Percentiles rank a stretch among this genome's conserved stretches.
Evolutionary conservation across 1,284 basidiomycete genomes (phyloP).

Genomic region (Ustilago sp.): DNA sequence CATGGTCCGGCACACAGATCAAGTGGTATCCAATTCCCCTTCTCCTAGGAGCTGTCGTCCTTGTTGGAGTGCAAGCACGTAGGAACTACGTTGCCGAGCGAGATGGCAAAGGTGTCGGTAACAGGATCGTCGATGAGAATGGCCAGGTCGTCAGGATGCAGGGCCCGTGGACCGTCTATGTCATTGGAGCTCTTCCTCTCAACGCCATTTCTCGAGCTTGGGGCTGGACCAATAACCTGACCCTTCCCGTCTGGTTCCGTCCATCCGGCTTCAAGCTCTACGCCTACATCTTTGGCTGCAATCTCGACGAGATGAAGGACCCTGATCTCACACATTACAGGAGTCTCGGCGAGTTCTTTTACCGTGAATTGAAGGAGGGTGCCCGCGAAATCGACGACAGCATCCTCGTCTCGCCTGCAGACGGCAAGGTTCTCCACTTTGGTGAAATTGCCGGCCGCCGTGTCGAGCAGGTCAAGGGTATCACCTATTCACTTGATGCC

Average conservation of each 20-base stretch:
- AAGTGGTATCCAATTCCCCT: slow-evolving; percentile 96
- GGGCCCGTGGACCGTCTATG: slow-evolving; percentile 97
- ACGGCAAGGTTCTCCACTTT: slow-evolving; percentile 91
- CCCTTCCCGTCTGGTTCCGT: slow-evolving; percentile 90
- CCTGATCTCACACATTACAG: slow-evolving; percentile 82
- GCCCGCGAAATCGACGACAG: slow-evolving; percentile 82
- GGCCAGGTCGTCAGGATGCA: slow-evolving; percentile 76
- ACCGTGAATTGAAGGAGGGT: slow-evolving; percentile 85
- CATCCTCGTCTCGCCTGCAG: slow-evolving; percentile 88
- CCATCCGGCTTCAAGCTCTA: slow-evolving; percentile 89
- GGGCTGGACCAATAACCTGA: slow-evolving; percentile 88
- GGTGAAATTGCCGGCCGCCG: slow-evolving; percentile 83
- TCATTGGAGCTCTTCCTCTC: slow-evolving; percentile 92
- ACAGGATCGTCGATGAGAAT: slow-evolving; percentile 75
- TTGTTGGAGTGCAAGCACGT: slow-evolving; percentile 75
- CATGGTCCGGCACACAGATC: slow-evolving; percentile 88
- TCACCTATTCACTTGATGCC: slow-evolving; percentile 94
- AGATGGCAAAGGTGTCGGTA: slow-evolving; percentile 42
- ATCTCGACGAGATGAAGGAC: slow-evolving; percentile 88
- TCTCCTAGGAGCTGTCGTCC: slow-evolving; percentile 74
- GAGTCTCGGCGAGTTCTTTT: slow-evolving; percentile 93
- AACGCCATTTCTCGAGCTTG: slow-evolving; percentile 93
- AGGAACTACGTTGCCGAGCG: slow-evolving; percentile 73
- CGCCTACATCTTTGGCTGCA: slow-evolving; percentile 88
- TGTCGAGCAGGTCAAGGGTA: slow-evolving; percentile 96